Evolutionary conservation across 1,284 basidiomycete species (phyloP).

Genomic region (Earliella scabrosa): DNA sequence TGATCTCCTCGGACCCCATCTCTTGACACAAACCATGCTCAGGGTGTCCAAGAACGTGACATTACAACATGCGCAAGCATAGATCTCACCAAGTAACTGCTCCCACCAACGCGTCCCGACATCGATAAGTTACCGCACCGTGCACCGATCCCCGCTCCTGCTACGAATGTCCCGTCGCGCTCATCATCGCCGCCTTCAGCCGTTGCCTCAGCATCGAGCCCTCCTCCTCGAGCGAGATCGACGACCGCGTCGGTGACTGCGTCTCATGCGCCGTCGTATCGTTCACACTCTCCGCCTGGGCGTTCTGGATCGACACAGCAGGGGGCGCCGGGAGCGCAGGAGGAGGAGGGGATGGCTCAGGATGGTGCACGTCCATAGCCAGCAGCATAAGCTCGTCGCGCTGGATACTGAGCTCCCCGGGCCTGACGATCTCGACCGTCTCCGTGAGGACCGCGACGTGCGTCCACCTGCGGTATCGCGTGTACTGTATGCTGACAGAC

Average conservation of each 20-base stretch:
- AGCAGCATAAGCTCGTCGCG: slow-evolving; percentile 17
- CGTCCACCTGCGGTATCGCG: slow-evolving; percentile 83
- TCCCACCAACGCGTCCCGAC: too few species aligned
- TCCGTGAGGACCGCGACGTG: slow-evolving; percentile 81
- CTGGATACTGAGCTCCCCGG: slow-evolving; percentile 35
- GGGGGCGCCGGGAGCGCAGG: not conserved
- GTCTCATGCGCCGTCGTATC: not conserved
- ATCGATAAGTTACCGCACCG: too few species aligned
- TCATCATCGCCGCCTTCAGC: slow-evolving; percentile 34
- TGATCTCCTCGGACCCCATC: too few species aligned
- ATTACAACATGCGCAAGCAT: too few species aligned
- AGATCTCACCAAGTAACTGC: too few species aligned
- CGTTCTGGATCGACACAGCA: not conserved
- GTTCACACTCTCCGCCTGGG: not conserved
- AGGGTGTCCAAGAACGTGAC: too few species aligned
- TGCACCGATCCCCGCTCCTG: too few species aligned
- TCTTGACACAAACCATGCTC: too few species aligned
- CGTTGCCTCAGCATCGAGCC: slow-evolving; percentile 29
- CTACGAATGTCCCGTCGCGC: slow-evolving; percentile 20
- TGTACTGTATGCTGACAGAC: slow-evolving; percentile 57
- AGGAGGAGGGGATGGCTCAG: not conserved
- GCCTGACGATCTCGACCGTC: slow-evolving; percentile 60
- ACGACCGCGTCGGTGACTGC: slow-evolving; percentile 1
- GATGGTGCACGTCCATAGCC: not conserved
- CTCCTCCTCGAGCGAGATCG: slow-evolving; percentile 20